Evolutionary conservation across 1,284 basidiomycete genomes (phyloP).

Genomic region (Schizophyllum commune): DNA sequence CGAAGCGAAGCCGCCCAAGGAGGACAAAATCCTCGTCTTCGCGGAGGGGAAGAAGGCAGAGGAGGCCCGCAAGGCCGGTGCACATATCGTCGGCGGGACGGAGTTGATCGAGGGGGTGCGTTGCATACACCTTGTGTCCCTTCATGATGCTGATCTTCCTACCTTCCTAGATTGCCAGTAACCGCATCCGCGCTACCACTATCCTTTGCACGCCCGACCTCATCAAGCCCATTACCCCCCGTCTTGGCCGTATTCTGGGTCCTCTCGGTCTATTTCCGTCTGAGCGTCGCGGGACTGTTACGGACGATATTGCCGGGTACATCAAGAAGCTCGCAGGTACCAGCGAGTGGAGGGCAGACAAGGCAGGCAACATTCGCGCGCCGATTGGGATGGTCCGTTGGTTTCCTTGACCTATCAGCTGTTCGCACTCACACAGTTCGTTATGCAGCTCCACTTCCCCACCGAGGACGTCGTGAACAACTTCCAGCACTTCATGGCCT

Average conservation of each 20-base stretch:
- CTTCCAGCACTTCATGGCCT: conserved; percentile 68
- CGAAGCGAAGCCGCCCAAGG: conserved; percentile 65
- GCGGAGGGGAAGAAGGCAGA: conserved; percentile 74
- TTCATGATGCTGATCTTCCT: conserved; percentile 3
- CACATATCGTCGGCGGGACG: conserved; percentile 78
- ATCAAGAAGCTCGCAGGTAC: conserved; percentile 77
- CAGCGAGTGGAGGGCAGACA: conserved; percentile 92
- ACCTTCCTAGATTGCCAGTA: conserved; percentile 49
- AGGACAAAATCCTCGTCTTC: conserved; percentile 81
- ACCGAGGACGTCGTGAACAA: conserved; percentile 74
- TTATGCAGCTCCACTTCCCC: conserved; percentile 61
- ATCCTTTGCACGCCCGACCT: conserved; percentile 81
- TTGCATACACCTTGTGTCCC: conserved; percentile 11
- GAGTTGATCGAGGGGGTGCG: conserved; percentile 78
- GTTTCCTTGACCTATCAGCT: background rate
- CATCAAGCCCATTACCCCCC: conserved; percentile 71
- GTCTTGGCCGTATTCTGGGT: conserved; percentile 85
- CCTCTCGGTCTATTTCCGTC: conserved; percentile 95
- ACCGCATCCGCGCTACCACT: conserved; percentile 68
- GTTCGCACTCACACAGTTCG: conserved; percentile 1
- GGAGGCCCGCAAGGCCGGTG: conserved; percentile 76
- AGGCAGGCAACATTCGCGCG: conserved; percentile 76
- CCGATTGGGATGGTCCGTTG: conserved; percentile 61
- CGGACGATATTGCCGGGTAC: conserved; percentile 76
- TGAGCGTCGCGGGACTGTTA: conserved; percentile 89